Conservation (phyloP, 768 basidiomycete genomes). For the Holtermannia corniformis region DNA sequence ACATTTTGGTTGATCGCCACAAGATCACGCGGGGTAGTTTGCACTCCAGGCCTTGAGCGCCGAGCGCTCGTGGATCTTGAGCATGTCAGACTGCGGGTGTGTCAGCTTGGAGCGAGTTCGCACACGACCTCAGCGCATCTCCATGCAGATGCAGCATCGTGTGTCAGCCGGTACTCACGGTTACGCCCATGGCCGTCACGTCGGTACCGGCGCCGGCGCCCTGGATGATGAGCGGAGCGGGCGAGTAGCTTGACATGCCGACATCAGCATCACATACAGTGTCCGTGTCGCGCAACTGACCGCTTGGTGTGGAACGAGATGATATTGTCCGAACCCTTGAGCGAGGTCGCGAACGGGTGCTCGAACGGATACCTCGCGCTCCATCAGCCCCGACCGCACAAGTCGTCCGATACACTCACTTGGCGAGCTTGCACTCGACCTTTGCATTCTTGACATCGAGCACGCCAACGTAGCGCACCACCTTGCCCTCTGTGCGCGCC, state of each 20-base stretch:
- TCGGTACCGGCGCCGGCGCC: conserved; percentile 96
- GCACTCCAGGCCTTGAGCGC: conserved; percentile 13
- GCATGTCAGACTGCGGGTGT: conserved; percentile 54
- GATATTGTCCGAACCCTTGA: conserved; percentile 95
- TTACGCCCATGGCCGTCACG: conserved; percentile 96
- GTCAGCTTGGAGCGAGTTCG: conserved; percentile 1
- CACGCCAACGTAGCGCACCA: conserved; percentile 87
- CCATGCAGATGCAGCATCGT: too few relatives aligned
- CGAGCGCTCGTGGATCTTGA: conserved; percentile 46
- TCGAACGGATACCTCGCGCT: conserved; percentile 63
- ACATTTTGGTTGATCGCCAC: too few relatives aligned
- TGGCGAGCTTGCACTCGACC: conserved; percentile 80
- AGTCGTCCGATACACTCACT: conserved; percentile 48
- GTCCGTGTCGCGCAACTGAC: conserved; percentile 7
- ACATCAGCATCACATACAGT: not conserved
- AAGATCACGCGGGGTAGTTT: not conserved
- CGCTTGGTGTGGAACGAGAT: conserved; percentile 93
- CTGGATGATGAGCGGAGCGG: conserved; percentile 82
- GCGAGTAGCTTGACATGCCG: conserved; percentile 58
- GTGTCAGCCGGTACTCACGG: conserved; percentile 40
- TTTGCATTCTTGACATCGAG: conserved; percentile 64
- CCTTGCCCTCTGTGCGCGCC: conserved; percentile 68
- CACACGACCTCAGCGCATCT: not conserved
- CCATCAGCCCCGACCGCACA: not conserved
- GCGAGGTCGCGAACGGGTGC: conserved; percentile 91